These are phyloP conservation scores for Knoxia roxburghii DNA, from an alignment of 257 asterid species.

Conservation along the genomic window DNA sequence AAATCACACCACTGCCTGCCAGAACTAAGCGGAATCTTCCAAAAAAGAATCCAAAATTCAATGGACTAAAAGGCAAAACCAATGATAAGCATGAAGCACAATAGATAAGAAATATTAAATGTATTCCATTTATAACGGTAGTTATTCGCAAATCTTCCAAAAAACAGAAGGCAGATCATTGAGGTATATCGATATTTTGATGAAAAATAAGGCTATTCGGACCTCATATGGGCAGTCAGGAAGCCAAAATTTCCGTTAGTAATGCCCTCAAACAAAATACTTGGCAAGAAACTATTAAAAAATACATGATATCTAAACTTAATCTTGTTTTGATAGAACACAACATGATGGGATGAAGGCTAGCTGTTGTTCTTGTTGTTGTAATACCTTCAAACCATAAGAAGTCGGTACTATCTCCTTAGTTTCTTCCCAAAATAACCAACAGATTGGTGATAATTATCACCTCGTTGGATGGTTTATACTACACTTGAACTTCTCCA, in stretches of 20 bases:
- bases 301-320: no score
- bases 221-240: not conserved
- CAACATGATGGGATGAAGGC: no score
- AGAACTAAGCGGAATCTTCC: not conserved
- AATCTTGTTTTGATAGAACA: no score
- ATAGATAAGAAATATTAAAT: not conserved
- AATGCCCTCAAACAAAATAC: no score
- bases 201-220: not conserved
- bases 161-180: not conserved
- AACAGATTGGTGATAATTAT: not conserved
- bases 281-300: no score
- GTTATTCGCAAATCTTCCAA: not conserved
- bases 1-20: not conserved
- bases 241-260: no score
- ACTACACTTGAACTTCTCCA: not conserved
- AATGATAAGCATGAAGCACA: not conserved
- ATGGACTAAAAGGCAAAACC: not conserved
- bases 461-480: not conserved
- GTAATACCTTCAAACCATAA: not conserved
- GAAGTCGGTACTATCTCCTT: not conserved
- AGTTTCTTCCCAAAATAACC: not conserved
- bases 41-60: not conserved
- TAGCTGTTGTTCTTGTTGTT: no score
- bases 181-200: not conserved
- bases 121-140: not conserved